A percentile compares a stretch with the other conserved stretches of the same genome.
These are phyloP conservation scores for Bocquillonia castaneifolia DNA, from an alignment of 441 rosid species.

Conservation along the genomic window DNA sequence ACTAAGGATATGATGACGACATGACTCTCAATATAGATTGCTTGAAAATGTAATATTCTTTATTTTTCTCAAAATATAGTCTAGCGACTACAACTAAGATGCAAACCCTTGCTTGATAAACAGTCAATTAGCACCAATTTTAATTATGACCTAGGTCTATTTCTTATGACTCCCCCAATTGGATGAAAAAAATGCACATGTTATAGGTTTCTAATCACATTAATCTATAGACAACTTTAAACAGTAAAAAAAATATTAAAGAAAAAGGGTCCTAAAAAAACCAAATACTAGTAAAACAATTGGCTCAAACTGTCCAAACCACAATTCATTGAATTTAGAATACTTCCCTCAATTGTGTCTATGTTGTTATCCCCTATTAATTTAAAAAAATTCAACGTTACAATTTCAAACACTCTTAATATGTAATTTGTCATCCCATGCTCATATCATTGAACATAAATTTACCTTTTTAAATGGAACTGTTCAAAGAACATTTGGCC, in stretches of 20 bases:
- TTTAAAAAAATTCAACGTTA: not conserved
- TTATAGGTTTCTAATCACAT: not conserved
- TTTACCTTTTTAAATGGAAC: not conserved
- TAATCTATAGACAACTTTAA: not conserved
- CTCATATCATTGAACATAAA: not conserved
- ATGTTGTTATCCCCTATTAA: constrained; percentile 6
- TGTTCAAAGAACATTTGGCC: not conserved
- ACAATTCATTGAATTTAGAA: not conserved
- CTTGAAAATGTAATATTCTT: not conserved
- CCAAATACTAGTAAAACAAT: not conserved
- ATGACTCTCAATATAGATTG: not conserved
- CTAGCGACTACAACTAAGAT: not conserved
- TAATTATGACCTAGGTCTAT: too few relatives aligned
- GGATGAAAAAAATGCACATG: not conserved
- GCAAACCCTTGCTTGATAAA: not conserved
- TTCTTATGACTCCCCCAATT: too few relatives aligned
- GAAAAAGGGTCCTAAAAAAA: not conserved
- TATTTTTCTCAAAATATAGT: too few relatives aligned
- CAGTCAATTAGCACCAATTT: not conserved
- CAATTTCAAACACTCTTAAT: not conserved
- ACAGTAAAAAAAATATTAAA: not conserved
- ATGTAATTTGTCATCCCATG: not conserved
- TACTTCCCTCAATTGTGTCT: not conserved
- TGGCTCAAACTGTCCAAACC: not conserved
- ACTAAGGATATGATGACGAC: not conserved